Evolutionary conservation across 177 flowering plant genomes (phyloP).

Genomic region (Vitis hybrid): DNA sequence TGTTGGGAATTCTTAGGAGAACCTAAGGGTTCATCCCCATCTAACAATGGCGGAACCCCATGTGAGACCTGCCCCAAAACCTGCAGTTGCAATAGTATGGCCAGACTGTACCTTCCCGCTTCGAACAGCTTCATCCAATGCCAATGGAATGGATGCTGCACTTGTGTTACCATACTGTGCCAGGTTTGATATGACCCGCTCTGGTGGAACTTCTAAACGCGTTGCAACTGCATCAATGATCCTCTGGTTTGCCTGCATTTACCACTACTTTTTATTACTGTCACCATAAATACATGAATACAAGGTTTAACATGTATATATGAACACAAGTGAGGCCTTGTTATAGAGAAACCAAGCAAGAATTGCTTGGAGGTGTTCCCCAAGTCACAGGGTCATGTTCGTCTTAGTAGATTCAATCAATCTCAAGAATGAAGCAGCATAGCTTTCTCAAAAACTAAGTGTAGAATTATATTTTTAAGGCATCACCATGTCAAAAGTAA

Average conservation of each 20-base stretch:
- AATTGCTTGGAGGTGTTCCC: too few relatives aligned
- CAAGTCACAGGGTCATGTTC: too few relatives aligned
- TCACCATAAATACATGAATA: background rate
- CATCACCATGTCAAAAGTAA: too few relatives aligned
- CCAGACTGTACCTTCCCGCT: slow-evolving; percentile 82
- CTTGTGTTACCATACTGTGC: slow-evolving; percentile 96
- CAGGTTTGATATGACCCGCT: slow-evolving; percentile 77
- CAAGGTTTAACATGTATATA: too few relatives aligned
- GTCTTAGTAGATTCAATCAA: too few relatives aligned
- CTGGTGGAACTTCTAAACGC: slow-evolving; percentile 62
- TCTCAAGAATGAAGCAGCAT: too few relatives aligned
- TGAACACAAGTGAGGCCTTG: background rate
- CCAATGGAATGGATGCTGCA: slow-evolving; percentile 95
- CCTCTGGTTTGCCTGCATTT: slow-evolving; percentile 93
- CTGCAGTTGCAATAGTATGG: slow-evolving; percentile 79
- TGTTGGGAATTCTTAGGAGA: too few relatives aligned
- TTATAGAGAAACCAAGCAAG: too few relatives aligned
- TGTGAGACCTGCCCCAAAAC: slow-evolving; percentile 95
- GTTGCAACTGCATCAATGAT: slow-evolving; percentile 88
- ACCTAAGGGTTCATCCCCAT: slow-evolving; percentile 63
- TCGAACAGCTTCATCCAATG: slow-evolving; percentile 91
- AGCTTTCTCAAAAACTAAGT: too few relatives aligned
- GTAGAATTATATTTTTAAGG: too few relatives aligned
- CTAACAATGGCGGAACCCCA: slow-evolving; percentile 91
- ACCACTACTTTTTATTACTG: background rate